A percentile compares a stretch with the other conserved stretches of the same genome.
These are phyloP conservation scores for Teratosphaeria nubilosa DNA, from an alignment of 2,329 filamentous ascomycete genomes.

Conservation along the genomic window DNA sequence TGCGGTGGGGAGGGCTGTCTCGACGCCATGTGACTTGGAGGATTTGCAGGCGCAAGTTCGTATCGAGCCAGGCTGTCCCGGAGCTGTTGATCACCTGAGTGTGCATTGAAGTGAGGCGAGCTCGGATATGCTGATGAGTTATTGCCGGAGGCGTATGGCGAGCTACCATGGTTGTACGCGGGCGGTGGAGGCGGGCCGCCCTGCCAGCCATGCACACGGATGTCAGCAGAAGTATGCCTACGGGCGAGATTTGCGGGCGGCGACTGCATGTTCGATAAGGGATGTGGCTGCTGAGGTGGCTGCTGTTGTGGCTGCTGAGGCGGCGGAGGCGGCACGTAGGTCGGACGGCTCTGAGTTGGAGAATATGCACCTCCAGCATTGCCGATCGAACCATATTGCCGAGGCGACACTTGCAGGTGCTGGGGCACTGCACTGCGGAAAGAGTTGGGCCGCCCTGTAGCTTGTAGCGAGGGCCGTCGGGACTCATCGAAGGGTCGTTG, in stretches of 20 bases:
- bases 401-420: slow-evolving; percentile 59
- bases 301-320: slow-evolving; percentile 45
- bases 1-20: slow-evolving; percentile 42
- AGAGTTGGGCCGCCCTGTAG: slow-evolving; percentile 47
- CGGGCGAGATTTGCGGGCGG: slow-evolving; percentile 61
- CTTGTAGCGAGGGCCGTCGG: slow-evolving; percentile 58
- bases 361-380: slow-evolving; percentile 39
- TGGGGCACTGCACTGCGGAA: slow-evolving; percentile 68
- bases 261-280: slow-evolving; percentile 46
- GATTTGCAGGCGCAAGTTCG: slow-evolving; percentile 44
- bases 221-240: slow-evolving; percentile 90
- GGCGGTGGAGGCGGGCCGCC: slow-evolving; percentile 53
- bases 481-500: slow-evolving; percentile 79
- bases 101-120: slow-evolving; percentile 44
- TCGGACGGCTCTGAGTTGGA: slow-evolving; percentile 62
- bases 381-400: slow-evolving; percentile 74
- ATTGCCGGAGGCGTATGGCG: slow-evolving; percentile 57
- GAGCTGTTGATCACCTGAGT: slow-evolving; percentile 44
- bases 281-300: slow-evolving; percentile 52
- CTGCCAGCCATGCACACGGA: slow-evolving; percentile 60
- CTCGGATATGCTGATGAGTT: slow-evolving; percentile 56
- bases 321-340: slow-evolving; percentile 51
- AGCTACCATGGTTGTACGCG: slow-evolving; percentile 37
- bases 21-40: slow-evolving; percentile 28
- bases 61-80: slow-evolving; percentile 55